These are phyloP conservation scores for Verruconis gallopava DNA, from an alignment of 2,329 filamentous ascomycete species.

Conservation along the genomic window DNA sequence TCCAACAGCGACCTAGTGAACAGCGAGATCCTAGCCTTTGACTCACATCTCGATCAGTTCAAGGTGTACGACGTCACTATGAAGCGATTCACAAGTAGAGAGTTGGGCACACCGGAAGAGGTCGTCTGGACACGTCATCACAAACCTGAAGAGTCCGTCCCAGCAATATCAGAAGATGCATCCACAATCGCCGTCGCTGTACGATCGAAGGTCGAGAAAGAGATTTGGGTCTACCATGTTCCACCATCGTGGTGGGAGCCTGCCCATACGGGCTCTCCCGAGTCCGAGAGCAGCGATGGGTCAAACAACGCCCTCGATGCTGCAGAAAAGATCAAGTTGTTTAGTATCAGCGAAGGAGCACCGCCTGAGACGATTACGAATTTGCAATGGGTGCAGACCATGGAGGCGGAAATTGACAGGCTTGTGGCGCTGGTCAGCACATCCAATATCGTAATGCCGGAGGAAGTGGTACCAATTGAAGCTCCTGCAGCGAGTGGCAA, in stretches of 20 bases:
- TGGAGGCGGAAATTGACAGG: constrained; percentile 17
- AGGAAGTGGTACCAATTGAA: constrained; percentile 7
- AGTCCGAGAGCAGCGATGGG: background rate
- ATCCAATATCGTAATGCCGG: constrained; percentile 15
- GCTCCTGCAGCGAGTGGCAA: constrained; percentile 20
- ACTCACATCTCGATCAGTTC: constrained; percentile 27
- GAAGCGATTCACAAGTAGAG: constrained; percentile 25
- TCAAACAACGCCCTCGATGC: constrained; percentile 1
- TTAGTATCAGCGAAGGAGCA: constrained; percentile 19
- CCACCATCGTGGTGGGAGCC: constrained; percentile 6
- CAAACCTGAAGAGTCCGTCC: constrained; percentile 27
- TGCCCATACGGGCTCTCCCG: background rate
- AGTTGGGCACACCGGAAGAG: constrained; percentile 26
- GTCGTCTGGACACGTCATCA: constrained; percentile 26
- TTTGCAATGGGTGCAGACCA: constrained; percentile 23
- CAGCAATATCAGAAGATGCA: constrained; percentile 25
- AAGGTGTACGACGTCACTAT: constrained; percentile 27
- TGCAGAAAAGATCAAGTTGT: constrained; percentile 17
- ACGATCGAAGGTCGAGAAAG: background rate
- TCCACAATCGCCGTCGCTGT: constrained; percentile 26
- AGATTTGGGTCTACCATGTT: constrained; percentile 9
- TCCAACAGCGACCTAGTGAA: constrained; percentile 25
- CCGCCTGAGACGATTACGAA: constrained; percentile 23
- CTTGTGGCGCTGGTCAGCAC: constrained; percentile 25
- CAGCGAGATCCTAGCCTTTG: constrained; percentile 27